Percentiles rank a stretch among this genome's conserved stretches.
Evolutionary conservation across 139 green algal genomes (phyloP).

Genomic region (Raphidocelis subcapitata): DNA sequence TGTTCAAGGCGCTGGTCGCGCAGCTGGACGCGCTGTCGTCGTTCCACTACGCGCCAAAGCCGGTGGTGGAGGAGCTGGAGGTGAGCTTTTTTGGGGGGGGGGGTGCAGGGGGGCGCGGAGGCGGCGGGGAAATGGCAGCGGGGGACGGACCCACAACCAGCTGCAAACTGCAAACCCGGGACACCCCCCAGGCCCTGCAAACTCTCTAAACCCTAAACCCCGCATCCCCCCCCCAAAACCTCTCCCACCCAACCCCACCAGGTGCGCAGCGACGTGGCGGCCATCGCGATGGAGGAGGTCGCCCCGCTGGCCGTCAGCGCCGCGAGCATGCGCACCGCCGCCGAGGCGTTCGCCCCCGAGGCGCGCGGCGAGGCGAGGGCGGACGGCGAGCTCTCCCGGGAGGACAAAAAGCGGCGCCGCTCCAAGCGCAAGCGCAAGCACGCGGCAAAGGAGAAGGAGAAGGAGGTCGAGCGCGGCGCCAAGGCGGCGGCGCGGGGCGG

Average conservation of each 20-base stretch:
- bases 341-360: conserved; percentile 61
- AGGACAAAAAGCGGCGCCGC: conserved; percentile 67
- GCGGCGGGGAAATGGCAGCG: no score
- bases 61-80: conserved; percentile 80
- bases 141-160: no score
- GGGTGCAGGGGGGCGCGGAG: no score
- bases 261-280: conserved; percentile 63
- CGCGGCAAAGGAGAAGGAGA: conserved; percentile 48
- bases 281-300: conserved; percentile 82
- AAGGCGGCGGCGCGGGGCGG: conserved; percentile 35
- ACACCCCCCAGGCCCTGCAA: no score
- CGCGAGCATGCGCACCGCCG: conserved; percentile 51
- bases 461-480: conserved; percentile 31
- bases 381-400: conserved; percentile 72
- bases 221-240: no score
- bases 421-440: conserved; percentile 66
- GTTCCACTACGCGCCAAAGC: conserved; percentile 91
- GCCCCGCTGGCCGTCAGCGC: conserved; percentile 60
- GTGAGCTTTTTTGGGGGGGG: no score
- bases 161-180: no score
- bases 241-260: conserved; percentile 61
- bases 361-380: conserved; percentile 41
- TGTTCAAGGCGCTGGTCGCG: conserved; percentile 78
- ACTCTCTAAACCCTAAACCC: no score
- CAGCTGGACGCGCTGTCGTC: conserved; percentile 91